These are phyloP conservation scores for Cladosporium sp. DNA, from an alignment of 2,329 filamentous ascomycete species.

Conservation along the genomic window DNA sequence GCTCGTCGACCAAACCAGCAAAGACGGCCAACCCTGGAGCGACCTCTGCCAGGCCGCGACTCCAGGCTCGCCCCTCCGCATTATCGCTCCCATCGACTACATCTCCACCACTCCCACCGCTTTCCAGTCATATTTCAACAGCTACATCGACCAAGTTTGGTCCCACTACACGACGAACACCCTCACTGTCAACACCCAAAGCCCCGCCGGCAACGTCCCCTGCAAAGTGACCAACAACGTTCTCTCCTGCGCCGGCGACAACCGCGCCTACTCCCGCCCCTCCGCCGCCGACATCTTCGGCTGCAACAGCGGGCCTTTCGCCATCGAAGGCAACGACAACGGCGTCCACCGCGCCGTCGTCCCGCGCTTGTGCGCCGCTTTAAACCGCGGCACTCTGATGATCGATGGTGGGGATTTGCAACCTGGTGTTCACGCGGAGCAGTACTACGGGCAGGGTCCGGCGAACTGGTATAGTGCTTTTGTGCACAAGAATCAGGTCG, in stretches of 20 bases:
- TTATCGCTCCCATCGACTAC: constrained; percentile 44
- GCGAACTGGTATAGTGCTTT: constrained; percentile 59
- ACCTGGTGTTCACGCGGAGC: constrained; percentile 40
- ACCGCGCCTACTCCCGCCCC: constrained; percentile 56
- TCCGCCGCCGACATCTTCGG: constrained; percentile 65
- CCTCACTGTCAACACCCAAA: constrained; percentile 66
- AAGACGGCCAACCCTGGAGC: constrained; percentile 63
- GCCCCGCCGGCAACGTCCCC: constrained; percentile 52
- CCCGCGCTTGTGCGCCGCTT: constrained; percentile 72
- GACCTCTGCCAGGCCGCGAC: constrained; percentile 53
- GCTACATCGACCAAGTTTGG: constrained; percentile 56
- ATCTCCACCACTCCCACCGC: constrained; percentile 45
- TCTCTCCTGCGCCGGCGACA: constrained; percentile 43
- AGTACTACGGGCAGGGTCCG: constrained; percentile 47
- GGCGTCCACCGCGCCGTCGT: constrained; percentile 58
- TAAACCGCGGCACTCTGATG: constrained; percentile 72
- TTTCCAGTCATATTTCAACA: constrained; percentile 53
- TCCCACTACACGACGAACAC: constrained; percentile 46
- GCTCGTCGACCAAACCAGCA: constrained; percentile 54
- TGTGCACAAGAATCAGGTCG: constrained; percentile 60
- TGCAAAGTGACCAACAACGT: constrained; percentile 49
- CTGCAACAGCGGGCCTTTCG: constrained; percentile 65
- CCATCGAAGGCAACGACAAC: constrained; percentile 41
- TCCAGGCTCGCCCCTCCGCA: constrained; percentile 40
- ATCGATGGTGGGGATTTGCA: constrained; percentile 48